These are phyloP conservation scores for Dactylonectria macrodidyma DNA, from an alignment of 2,329 filamentous ascomycete genomes.

Conservation along the genomic window DNA sequence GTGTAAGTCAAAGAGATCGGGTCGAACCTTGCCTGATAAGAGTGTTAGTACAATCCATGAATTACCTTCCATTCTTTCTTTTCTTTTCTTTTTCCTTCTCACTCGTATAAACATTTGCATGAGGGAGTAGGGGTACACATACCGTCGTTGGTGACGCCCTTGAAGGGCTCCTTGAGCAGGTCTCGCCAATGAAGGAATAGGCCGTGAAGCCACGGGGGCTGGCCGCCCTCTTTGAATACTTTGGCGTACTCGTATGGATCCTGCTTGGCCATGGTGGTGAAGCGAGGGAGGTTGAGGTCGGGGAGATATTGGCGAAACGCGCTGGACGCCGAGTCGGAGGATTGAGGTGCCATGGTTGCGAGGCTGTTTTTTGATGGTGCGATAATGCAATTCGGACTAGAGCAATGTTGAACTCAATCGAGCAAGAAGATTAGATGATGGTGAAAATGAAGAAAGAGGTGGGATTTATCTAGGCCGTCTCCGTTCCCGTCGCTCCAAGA, in stretches of 20 bases:
- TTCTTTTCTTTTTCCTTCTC: too few species aligned
- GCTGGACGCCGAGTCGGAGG: constrained; percentile 6
- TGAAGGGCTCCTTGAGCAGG: constrained; percentile 76
- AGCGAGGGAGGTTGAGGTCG: constrained; percentile 72
- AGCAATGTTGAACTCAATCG: neutral
- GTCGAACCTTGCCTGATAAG: constrained; percentile 62
- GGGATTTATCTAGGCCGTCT: neutral
- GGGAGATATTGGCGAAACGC: constrained; percentile 69
- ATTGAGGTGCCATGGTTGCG: constrained; percentile 25
- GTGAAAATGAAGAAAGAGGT: neutral
- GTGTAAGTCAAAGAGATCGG: constrained; percentile 69
- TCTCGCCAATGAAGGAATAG: constrained; percentile 72
- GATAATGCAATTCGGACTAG: neutral
- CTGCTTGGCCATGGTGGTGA: constrained; percentile 74
- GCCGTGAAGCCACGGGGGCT: constrained; percentile 77
- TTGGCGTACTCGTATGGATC: constrained; percentile 74
- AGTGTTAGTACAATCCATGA: constrained; percentile 26
- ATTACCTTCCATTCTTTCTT: neutral
- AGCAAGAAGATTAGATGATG: too few species aligned
- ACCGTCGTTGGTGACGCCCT: constrained; percentile 80
- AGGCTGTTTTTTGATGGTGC: neutral
- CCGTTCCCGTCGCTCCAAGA: neutral
- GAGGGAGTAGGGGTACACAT: constrained; percentile 34
- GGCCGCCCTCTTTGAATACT: constrained; percentile 70
- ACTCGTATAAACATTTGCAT: too few species aligned